Percentiles rank a stretch among this genome's conserved stretches.
phyloP scores from a whole-genome alignment of 768 basidiomycete species.

The Floccularia luteovirens region DNA sequence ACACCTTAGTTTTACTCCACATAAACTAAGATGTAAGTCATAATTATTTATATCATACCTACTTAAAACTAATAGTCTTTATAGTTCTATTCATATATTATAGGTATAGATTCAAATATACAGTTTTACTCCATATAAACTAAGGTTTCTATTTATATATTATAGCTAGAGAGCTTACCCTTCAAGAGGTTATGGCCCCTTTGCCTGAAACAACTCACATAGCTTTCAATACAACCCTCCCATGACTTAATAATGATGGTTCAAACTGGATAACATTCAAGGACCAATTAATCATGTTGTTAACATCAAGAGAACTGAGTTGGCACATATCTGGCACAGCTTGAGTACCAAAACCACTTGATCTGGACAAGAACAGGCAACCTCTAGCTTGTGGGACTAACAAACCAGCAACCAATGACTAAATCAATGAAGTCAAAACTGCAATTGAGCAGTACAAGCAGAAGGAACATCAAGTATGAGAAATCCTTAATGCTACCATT shows the following conservation, averaged over 20 bases:
- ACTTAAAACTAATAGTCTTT: too few species aligned
- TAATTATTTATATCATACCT: too few species aligned
- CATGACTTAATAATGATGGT: background rate
- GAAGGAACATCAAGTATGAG: background rate
- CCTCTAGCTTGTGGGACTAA: background rate
- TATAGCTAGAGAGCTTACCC: too few species aligned
- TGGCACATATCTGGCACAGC: background rate
- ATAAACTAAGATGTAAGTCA: too few species aligned
- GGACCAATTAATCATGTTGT: background rate
- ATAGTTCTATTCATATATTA: too few species aligned
- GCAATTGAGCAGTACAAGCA: background rate
- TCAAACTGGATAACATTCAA: background rate
- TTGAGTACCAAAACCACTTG: background rate
- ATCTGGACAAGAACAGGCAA: background rate
- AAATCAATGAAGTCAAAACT: background rate
- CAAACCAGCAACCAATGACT: background rate
- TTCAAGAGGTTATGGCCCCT: too few species aligned
- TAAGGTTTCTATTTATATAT: too few species aligned
- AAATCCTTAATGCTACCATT: background rate
- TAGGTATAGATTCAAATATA: too few species aligned
- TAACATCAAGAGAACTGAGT: background rate
- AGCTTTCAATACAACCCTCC: too few species aligned
- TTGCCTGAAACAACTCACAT: too few species aligned
- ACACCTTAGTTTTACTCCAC: too few species aligned
- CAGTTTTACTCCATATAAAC: too few species aligned